Percentiles rank a stretch among this genome's conserved stretches.
phyloP scores from a whole-genome alignment of 2,329 filamentous ascomycete genomes.

The Arachnomyces sp. region DNA sequence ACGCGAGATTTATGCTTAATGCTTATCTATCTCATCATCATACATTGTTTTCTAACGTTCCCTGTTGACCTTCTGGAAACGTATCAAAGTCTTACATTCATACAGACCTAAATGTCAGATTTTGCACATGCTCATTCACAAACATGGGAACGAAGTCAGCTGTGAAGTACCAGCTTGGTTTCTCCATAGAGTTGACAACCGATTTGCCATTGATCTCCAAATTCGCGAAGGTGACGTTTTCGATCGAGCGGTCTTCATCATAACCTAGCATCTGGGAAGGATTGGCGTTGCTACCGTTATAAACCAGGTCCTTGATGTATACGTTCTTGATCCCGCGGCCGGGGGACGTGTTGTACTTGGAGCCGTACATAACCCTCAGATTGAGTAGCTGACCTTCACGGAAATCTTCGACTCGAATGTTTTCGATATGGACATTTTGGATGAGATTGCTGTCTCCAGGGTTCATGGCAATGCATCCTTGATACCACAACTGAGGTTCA shows the following conservation, averaged over 20 bases:
- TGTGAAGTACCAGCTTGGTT: constrained; percentile 20
- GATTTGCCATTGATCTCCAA: neutral
- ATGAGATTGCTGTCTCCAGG: constrained; percentile 27
- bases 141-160: constrained; percentile 21
- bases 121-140: constrained; percentile 16
- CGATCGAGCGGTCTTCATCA: constrained; percentile 14
- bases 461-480: constrained; percentile 30
- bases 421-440: too few relatives aligned
- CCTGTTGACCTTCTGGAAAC: too few relatives aligned
- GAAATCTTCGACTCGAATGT: constrained; percentile 27
- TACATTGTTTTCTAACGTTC: too few relatives aligned
- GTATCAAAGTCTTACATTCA: too few relatives aligned
- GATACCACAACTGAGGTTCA: constrained; percentile 29
- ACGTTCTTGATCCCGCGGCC: constrained; percentile 26
- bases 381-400: constrained; percentile 28
- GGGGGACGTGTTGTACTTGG: constrained; percentile 28
- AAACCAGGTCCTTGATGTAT: constrained; percentile 18
- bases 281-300: constrained; percentile 8
- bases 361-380: constrained; percentile 29
- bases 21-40: too few relatives aligned
- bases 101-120: constrained; percentile 9
- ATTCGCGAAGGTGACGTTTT: too few relatives aligned
- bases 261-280: constrained; percentile 14
- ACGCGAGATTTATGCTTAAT: too few relatives aligned
- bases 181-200: constrained; percentile 19